Evolutionary conservation across 768 basidiomycete genomes (phyloP), one percentile per base, ranked within the genome.

Genomic region (Dendrothele bispora): DNA sequence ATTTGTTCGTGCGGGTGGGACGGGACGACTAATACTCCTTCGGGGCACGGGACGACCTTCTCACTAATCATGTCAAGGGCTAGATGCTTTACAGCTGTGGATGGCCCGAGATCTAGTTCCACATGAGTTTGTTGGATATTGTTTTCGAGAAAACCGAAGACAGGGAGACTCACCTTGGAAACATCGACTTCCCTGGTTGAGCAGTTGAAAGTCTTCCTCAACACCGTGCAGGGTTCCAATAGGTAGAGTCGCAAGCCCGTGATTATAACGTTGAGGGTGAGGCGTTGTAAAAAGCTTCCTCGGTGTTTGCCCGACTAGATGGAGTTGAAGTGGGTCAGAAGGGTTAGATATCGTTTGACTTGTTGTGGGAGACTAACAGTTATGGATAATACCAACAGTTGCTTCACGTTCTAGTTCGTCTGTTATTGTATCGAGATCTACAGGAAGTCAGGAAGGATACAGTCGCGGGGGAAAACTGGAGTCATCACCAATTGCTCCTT

Each of bases 331-430:
- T 28, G 7, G 29, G 18, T 4, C 40, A 28, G 11, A 20, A 15
- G 15, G 21, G 18, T 36, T 17, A 36, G 30, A 45, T 25, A 30
- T 4, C 12, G 28, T 15, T 10, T 8, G 39, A 24, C 17, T 24
- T 22, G 11, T 46, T 32, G 8, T 18, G 39, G 26, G n/a, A 12
- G n/a, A 60, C 78, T 30, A 55, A 90, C 91, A 98, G 53, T 95
- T 95, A 64, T 95, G 93, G 40, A 97, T 95, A 48, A 95, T 95
- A 2, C 93, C 93, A 17, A 95, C 88, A 6, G 91, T 92, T 1
- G 95, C 94, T 58, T 93, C 91, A 28, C 88, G 80, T 67, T 98
- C 91, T 7, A 91, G 71, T 38, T 91, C 85, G 60, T 97, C 88
- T 5, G 80, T 79, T 46, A 98, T 95, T 3, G 78, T 65, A 61